A percentile compares a stretch with the other conserved stretches of the same genome.
phyloP scores from a whole-genome alignment of 768 basidiomycete species.

The Gloeostereum incarnatum region DNA sequence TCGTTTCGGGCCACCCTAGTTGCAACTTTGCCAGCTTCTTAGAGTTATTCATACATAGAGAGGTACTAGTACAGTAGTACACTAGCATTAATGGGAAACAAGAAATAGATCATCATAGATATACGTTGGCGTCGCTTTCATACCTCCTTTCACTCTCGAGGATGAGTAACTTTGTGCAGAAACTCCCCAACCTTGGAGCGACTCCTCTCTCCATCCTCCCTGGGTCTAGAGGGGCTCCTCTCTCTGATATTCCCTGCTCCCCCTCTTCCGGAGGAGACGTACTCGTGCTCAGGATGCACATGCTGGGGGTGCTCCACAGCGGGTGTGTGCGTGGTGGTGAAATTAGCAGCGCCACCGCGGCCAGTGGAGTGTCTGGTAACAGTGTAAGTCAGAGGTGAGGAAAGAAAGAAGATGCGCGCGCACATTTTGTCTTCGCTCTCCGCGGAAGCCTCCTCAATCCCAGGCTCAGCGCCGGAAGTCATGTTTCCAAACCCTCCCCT shows the following conservation, averaged over 20 bases:
- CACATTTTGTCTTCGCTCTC: neutral
- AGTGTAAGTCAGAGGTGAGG: neutral
- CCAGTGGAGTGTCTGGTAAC: conserved; percentile 53
- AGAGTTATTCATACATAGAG: too few species aligned
- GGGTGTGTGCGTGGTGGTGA: conserved; percentile 30
- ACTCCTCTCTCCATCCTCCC: conserved; percentile 16
- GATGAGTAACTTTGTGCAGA: conserved; percentile 19
- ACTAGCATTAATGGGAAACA: too few species aligned
- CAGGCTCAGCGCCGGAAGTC: conserved; percentile 15
- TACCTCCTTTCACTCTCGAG: too few species aligned
- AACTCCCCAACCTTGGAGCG: conserved; percentile 17
- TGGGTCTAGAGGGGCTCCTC: conserved; percentile 19
- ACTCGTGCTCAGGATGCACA: conserved; percentile 15
- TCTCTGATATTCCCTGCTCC: conserved; percentile 52
- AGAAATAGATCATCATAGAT: too few species aligned
- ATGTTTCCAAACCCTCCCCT: conserved; percentile 63
- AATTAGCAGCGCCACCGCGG: conserved; percentile 59
- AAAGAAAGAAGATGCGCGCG: neutral
- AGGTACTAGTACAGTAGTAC: too few species aligned
- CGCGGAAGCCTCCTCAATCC: conserved; percentile 10
- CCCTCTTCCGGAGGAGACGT: conserved; percentile 45
- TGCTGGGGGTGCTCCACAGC: conserved; percentile 21
- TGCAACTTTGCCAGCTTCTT: too few species aligned
- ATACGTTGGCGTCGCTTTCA: too few species aligned
- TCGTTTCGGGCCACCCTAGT: too few species aligned